Percentiles rank a stretch among this genome's conserved stretches.
These are phyloP conservation scores for Microascus cirrosus DNA, from an alignment of 2,329 filamentous ascomycete genomes.

Conservation along the genomic window DNA sequence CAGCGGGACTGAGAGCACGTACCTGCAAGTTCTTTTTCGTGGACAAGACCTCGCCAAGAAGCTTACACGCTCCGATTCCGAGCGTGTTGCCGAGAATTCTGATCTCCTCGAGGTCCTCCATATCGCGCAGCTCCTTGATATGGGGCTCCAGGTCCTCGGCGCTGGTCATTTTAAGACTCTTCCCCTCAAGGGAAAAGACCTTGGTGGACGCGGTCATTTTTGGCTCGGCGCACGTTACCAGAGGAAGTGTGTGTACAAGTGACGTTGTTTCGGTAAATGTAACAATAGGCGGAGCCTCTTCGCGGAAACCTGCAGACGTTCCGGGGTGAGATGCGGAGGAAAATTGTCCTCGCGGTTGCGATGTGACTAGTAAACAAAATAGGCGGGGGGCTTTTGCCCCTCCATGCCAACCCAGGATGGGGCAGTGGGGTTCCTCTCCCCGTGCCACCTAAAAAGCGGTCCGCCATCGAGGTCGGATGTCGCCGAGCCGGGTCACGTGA, in stretches of 20 bases:
- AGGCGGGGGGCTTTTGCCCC: constrained; percentile 1
- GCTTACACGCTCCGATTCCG: constrained; percentile 77
- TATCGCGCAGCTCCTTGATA: constrained; percentile 62
- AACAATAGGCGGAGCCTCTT: neutral
- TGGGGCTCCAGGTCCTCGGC: constrained; percentile 78
- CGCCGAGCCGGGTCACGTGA: too few relatives aligned
- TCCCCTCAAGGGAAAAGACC: constrained; percentile 83
- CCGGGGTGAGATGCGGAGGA: neutral
- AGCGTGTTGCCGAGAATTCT: constrained; percentile 84
- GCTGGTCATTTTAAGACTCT: constrained; percentile 83
- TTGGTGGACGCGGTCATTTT: constrained; percentile 45
- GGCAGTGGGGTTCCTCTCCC: neutral
- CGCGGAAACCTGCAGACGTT: neutral
- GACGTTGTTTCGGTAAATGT: neutral
- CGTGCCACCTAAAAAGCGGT: neutral
- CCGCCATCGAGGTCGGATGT: neutral
- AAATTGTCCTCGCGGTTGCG: neutral
- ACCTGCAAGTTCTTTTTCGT: constrained; percentile 77
- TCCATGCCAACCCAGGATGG: neutral
- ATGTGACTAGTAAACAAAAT: constrained; percentile 4
- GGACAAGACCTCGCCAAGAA: constrained; percentile 70
- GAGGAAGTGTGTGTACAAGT: neutral
- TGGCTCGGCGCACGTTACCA: neutral
- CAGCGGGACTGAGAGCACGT: constrained; percentile 12
- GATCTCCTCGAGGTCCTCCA: constrained; percentile 72